phyloP scores from a whole-genome alignment of 345 rosid species.

The Carallia brachiata region DNA sequence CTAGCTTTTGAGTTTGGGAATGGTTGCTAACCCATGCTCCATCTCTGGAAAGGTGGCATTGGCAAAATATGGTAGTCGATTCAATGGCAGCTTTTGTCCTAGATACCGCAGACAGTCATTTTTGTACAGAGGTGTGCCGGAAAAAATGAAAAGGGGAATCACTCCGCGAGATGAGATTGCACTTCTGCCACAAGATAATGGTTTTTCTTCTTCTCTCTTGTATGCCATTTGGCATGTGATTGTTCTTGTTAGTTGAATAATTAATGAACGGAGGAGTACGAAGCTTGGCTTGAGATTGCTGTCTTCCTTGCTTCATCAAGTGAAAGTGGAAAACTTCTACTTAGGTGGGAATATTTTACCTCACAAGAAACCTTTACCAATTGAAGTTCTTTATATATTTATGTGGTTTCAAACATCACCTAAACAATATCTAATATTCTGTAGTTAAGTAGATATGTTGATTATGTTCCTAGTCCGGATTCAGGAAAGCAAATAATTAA shows the following conservation, averaged over 20 bases:
- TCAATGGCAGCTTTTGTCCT: no score
- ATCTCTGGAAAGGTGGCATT: no score
- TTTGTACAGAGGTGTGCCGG: conserved; percentile 74
- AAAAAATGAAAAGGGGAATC: conserved; percentile 75
- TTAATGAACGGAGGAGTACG: not conserved
- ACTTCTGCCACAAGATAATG: conserved; percentile 51
- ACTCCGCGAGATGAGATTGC: conserved; percentile 85
- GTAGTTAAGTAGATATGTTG: no score
- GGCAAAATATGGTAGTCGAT: no score
- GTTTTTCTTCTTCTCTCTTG: conserved; percentile 5
- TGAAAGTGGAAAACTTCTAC: no score
- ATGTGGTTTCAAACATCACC: no score
- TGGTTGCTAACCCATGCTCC: no score
- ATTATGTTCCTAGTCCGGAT: no score
- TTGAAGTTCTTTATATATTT: no score
- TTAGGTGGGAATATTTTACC: not conserved
- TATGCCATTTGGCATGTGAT: not conserved
- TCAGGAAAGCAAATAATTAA: no score
- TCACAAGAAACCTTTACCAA: not conserved
- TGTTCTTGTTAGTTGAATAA: not conserved
- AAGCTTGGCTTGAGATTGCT: not conserved
- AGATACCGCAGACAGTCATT: conserved; percentile 43
- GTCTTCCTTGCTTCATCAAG: not conserved
- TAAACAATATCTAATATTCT: no score
- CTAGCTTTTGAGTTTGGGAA: conserved; percentile 44